A percentile compares a stretch with the other conserved stretches of the same genome.
Conservation (phyloP, 805 yeast genomes). For the Saccharomycopsis oosterbeekiorum region DNA sequence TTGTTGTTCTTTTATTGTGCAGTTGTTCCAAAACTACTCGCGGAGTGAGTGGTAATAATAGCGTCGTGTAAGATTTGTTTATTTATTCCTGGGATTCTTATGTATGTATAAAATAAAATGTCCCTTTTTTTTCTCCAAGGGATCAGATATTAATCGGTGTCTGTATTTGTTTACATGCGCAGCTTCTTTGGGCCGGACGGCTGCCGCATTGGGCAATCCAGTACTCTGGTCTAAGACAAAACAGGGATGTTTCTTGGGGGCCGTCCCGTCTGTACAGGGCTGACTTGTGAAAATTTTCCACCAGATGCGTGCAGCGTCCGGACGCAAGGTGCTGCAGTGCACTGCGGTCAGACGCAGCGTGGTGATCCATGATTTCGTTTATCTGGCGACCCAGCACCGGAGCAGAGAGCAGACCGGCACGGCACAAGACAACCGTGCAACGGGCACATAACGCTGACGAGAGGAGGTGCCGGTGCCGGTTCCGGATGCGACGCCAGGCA, state of each 20-base stretch:
- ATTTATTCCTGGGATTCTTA: neutral
- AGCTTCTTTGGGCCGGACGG: neutral
- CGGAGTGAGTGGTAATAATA: neutral
- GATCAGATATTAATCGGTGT: neutral
- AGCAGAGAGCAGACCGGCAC: too few relatives aligned
- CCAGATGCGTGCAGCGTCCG: neutral
- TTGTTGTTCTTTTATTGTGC: neutral
- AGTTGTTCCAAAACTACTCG: neutral
- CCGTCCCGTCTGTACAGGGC: neutral
- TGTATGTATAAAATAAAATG: too few relatives aligned
- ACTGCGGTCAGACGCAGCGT: neutral
- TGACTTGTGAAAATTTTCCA: neutral
- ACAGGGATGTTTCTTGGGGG: neutral
- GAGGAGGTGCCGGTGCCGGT: too few relatives aligned
- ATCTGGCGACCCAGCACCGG: too few relatives aligned
- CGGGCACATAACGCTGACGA: too few relatives aligned
- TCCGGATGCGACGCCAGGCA: too few relatives aligned
- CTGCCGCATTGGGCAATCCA: neutral
- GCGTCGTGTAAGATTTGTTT: neutral
- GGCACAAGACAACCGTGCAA: too few relatives aligned
- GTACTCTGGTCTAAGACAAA: neutral
- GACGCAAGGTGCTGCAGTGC: neutral
- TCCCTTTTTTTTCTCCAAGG: neutral
- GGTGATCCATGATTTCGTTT: neutral
- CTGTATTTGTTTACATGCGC: neutral